Evolutionary conservation across 2,329 filamentous ascomycete genomes (phyloP).

Genomic region (Diaporthe destruens): DNA sequence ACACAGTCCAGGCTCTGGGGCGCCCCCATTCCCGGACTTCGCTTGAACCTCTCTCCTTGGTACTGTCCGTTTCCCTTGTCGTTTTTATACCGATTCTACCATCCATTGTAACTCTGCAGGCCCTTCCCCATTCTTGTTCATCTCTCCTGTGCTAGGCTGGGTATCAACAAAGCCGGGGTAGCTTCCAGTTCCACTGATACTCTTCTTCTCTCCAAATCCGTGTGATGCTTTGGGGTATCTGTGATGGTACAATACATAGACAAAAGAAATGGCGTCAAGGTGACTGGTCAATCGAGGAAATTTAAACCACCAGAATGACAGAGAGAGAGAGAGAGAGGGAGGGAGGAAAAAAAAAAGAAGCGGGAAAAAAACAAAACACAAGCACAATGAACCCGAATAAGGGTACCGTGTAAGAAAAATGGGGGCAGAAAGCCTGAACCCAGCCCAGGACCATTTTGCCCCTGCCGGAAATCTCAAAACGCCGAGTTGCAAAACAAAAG

Average conservation of each 20-base stretch:
- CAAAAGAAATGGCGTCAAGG: slow-evolving; percentile 37
- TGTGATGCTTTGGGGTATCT: slow-evolving; percentile 40
- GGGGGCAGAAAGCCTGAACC: slow-evolving; percentile 27
- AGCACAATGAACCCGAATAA: neutral
- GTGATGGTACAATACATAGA: slow-evolving; percentile 39
- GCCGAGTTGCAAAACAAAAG: slow-evolving; percentile 32
- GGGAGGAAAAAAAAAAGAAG: too few relatives aligned
- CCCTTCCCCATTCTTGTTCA: slow-evolving; percentile 17
- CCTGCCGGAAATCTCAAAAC: slow-evolving; percentile 29
- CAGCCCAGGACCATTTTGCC: slow-evolving; percentile 24
- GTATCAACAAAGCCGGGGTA: slow-evolving; percentile 31
- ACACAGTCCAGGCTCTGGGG: slow-evolving; percentile 20
- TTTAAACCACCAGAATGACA: slow-evolving; percentile 1
- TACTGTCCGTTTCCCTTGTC: slow-evolving; percentile 9
- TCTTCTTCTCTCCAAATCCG: slow-evolving; percentile 35
- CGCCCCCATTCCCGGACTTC: slow-evolving; percentile 18
- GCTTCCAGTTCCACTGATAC: neutral
- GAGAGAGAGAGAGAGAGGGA: too few relatives aligned
- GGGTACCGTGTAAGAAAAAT: neutral
- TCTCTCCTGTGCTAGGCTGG: slow-evolving; percentile 16
- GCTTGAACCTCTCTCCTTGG: neutral
- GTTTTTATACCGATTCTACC: slow-evolving; percentile 16
- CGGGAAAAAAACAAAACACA: too few relatives aligned
- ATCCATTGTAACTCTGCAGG: slow-evolving; percentile 1
- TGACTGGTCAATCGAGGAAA: slow-evolving; percentile 17